Base-by-base conservation (phyloP, 1,284 basidiomycete species). In the Ustilago cynodontis region DNA sequence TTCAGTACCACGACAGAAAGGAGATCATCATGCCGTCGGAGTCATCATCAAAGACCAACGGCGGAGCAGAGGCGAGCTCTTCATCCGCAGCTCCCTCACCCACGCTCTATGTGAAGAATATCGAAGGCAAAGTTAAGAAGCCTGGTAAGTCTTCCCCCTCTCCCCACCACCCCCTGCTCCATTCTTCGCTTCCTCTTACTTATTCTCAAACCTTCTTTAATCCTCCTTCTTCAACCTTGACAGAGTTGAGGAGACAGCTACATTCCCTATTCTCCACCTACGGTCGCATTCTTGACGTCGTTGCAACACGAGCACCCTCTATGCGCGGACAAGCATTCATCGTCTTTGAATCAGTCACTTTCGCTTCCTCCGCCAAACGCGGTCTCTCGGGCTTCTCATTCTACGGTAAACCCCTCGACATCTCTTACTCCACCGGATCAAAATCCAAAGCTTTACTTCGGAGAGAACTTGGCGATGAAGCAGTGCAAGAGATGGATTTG, bases 311-410 rank as follows among this genome's bases (percentile, higher is more conserved):
- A 86, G 91, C 89, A 77, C 87, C 90, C 60, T 93, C 92, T 84
- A 95, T 95, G 91, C 91, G 93, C 71, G 96, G 96, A 2, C 95
- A 98, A 87, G 96, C 96, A 1, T 99, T 98, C 86, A 90, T 99
- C 81, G 95, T 97, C 73, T 99, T 98, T 87, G 90, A 91, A 71
- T 94, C 95, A 87, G 90, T 95, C 66, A 90, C 92, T 20, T 90
- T 91, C 54, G 94, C 95, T 61, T 98, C 95, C 13, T 90, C 94
- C 39, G 97, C 95, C 20, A 89, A 97, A 90, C 90, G 95, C 47
- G 93, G 92, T 53, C 92, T 95, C 83, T 92, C 93, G 80, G 95
- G 95, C 61, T 93, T 96, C 89, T 79, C 91, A 20, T 98, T 98
- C 88, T 98, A 98, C 85, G 94, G 94, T 81, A 94, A 93, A 82